phyloP scores from a whole-genome alignment of 148 eudicot genomes.

The Rhododendron vialii region DNA sequence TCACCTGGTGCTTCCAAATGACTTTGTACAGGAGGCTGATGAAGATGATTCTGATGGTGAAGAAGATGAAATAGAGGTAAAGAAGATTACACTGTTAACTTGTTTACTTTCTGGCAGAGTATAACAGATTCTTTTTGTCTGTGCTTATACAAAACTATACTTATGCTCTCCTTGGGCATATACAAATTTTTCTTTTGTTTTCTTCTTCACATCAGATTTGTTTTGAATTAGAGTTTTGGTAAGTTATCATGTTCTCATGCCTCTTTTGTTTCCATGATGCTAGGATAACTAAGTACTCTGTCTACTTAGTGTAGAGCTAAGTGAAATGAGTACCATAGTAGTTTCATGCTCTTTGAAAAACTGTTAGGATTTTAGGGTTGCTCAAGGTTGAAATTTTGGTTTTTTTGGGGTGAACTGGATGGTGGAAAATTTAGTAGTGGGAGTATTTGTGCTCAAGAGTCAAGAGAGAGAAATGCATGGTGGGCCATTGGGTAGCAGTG shows the following conservation, averaged over 20 bases:
- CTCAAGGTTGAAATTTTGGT: neutral
- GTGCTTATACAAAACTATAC: neutral
- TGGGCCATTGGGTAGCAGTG: neutral
- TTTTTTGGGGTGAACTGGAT: neutral
- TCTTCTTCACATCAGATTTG: neutral
- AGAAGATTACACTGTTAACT: neutral
- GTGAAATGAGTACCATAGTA: neutral
- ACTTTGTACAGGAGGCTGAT: slow-evolving; percentile 61
- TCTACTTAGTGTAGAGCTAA: neutral
- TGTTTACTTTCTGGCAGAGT: neutral
- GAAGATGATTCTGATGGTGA: slow-evolving; percentile 67
- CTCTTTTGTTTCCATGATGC: neutral
- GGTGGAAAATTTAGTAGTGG: neutral
- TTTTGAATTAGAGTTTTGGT: neutral
- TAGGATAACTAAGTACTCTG: neutral
- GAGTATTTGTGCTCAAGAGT: neutral
- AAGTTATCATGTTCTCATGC: neutral
- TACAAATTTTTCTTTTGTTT: neutral
- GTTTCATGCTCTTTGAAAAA: neutral
- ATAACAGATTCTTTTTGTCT: neutral
- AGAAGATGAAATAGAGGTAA: slow-evolving; percentile 76
- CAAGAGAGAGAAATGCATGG: neutral
- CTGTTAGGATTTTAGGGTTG: neutral
- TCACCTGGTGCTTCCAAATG: slow-evolving; percentile 1
- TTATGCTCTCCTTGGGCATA: neutral